Evolutionary conservation across 129 eudicot species (phyloP), one percentile per base, ranked within the genome.

Genomic region (Artemisia tridentata): DNA sequence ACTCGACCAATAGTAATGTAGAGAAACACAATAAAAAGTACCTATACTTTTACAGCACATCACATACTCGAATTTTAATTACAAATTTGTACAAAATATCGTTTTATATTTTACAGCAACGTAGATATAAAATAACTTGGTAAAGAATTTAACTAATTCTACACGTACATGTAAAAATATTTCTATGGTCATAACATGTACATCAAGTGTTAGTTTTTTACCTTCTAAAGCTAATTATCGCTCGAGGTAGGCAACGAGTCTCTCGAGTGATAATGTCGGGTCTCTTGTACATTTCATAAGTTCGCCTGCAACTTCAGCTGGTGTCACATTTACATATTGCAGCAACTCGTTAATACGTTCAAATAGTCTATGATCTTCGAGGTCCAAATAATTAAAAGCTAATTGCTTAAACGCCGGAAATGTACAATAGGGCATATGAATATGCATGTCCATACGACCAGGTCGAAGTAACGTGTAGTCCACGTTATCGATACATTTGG

Each of bases 291-390:
- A 55, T 77, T 80, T 81, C 81, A 81, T 74, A n/a, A 85, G 69
- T 69, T 82, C 84, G 41, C 86, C 84, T 1, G 86, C 77, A 8
- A 85, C 78, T 41, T 79, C 80, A 2, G 86, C 82, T 0, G 84
- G 84, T 6, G 84, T 85, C 18, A 53, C 79, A n/a, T 75, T 78
- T 41, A 53, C 83, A 50, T 19, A 20, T 54, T 41, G 16, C 52
- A 85, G 41, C 59, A 79, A 29, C 29, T 79, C 82, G 12, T 82
- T 31, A 12, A 79, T 59, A 29, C 62, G 72, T 23, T 47, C 54
- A 2, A 75, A 82, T 18, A 59, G 66, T 52, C 48, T 60, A 25
- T 81, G 83, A 25, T 81, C 76, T 51, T 58, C 31, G 31, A 82
- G 7, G 66, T 76, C 75, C 74, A 85, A 77, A 67, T 85, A 85